These are phyloP conservation scores for Penicillium desertorum DNA, from an alignment of 495 filamentous ascomycete species.

Conservation along the genomic window DNA sequence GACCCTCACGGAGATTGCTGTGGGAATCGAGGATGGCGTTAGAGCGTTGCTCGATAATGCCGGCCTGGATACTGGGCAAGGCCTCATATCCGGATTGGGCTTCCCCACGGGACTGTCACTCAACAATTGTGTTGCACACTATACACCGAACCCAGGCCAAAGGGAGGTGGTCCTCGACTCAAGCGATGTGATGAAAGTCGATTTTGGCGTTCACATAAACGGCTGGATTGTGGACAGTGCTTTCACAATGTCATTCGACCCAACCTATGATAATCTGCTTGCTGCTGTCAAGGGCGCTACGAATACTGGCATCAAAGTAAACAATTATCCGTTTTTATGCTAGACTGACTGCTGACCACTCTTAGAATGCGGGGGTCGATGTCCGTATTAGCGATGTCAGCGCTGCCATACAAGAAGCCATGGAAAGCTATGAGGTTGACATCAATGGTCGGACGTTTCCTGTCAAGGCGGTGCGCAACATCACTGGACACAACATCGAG, in stretches of 20 bases:
- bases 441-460: conserved; percentile 55
- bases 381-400: conserved; percentile 61
- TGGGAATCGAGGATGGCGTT: conserved; percentile 61
- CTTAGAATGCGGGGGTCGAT: conserved; percentile 59
- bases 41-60: conserved; percentile 55
- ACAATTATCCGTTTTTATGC: background rate
- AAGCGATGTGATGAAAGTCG: conserved; percentile 66
- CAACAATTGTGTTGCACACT: conserved; percentile 63
- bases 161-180: conserved; percentile 54
- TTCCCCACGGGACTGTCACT: conserved; percentile 62
- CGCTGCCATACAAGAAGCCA: conserved; percentile 62
- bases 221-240: conserved; percentile 66
- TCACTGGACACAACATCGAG: conserved; percentile 61
- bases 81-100: conserved; percentile 58
- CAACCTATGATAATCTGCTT: conserved; percentile 60
- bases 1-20: conserved; percentile 58
- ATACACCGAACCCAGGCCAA: conserved; percentile 62
- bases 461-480: conserved; percentile 57
- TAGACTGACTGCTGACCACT: conserved; percentile 8
- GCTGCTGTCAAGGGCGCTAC: conserved; percentile 62
- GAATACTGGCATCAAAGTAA: conserved; percentile 58
- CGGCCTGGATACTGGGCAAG: conserved; percentile 58
- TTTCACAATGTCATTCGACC: conserved; percentile 63
- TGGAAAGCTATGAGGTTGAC: conserved; percentile 67
- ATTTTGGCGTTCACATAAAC: conserved; percentile 65